Percentiles rank a stretch among this genome's conserved stretches.
phyloP scores from a whole-genome alignment of 179 eudicot genomes.

The Carnegiea gigantea region DNA sequence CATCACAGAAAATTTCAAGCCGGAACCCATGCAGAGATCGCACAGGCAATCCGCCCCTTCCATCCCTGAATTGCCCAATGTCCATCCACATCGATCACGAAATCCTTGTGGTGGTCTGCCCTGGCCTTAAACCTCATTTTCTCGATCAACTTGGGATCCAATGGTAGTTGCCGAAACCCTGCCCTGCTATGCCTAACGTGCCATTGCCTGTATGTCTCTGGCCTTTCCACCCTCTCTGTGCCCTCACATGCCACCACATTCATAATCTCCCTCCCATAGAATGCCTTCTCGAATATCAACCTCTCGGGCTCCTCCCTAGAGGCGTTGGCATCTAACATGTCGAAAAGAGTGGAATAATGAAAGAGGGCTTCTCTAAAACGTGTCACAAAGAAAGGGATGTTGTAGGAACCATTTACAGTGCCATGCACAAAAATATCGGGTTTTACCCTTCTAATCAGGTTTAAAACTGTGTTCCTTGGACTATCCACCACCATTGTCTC shows the following conservation, averaged over 20 bases:
- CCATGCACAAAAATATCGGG: conserved; percentile 56
- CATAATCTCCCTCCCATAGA: conserved; percentile 51
- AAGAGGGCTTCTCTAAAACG: conserved; percentile 62
- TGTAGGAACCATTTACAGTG: conserved; percentile 48
- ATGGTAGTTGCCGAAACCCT: conserved; percentile 47
- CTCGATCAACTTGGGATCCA: conserved; percentile 36
- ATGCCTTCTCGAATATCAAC: conserved; percentile 44
- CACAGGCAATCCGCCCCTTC: conserved; percentile 57
- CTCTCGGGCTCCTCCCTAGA: conserved; percentile 39
- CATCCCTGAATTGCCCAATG: conserved; percentile 67
- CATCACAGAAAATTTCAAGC: conserved; percentile 19
- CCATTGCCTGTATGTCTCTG: conserved; percentile 76
- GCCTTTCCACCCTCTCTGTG: conserved; percentile 60
- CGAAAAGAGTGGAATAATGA: conserved; percentile 65
- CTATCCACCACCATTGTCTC: conserved; percentile 57
- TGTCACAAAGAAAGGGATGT: conserved; percentile 61
- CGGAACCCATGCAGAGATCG: conserved; percentile 58
- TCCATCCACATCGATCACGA: conserved; percentile 53
- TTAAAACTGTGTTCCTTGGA: conserved; percentile 54
- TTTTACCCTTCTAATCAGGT: conserved; percentile 42
- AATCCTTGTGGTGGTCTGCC: conserved; percentile 41
- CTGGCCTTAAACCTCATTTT: conserved; percentile 31
- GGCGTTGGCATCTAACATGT: conserved; percentile 59
- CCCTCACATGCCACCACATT: conserved; percentile 75
- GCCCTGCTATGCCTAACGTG: conserved; percentile 45